Base-by-base conservation (phyloP, 495 filamentous ascomycete genomes). In the Sphaerosporella brunnea region DNA sequence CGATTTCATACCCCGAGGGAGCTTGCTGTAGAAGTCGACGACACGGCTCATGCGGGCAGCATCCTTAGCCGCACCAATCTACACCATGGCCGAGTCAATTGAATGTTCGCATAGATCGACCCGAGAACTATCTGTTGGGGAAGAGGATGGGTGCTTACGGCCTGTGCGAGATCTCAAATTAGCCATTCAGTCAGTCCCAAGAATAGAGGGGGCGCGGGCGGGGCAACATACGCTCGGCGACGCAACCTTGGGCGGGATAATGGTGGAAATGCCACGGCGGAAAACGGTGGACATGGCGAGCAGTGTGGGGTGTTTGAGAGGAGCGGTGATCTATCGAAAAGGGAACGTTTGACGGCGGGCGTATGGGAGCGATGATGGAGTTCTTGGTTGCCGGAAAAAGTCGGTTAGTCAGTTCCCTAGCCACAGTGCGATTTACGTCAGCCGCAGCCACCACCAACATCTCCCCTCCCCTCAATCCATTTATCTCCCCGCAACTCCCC, bases 161-260 rank as follows among this genome's bases (percentile, higher is more conserved):
- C 40, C 40, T 43, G 26, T 13, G 21, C 4, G 16, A 9, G 4
- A 47, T 39, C 18, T n/a, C n/a, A n/a, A 35, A 45, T 56, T 45
- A 56, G 48, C 23, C 32, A 51, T 45, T 45, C 47, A 23, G n/a
- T n/a, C n/a, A n/a, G n/a, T n/a, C n/a, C n/a, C 34, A 35, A 42
- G 25, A 23, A 24, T 35, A 37, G 26, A 52, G 39, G 34, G 44
- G 32, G 25, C 35, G 46, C 34, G 28, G 44, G 32, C 34, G 41
- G 46, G 40, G 28, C 46, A 50, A 74, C 88, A 74, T 77, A 97
- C 90, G 65, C 77, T 80, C 51, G 90, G 90, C 56, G 88, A 94
- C 55, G 90, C 85, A 62, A 97, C 87, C 81, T 96, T 96, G 56
- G 90, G 90, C 56, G 90, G 90, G 65, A 99, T 93, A 63, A 99